Percentiles rank a stretch among this genome's conserved stretches.
These are phyloP conservation scores for Eucalyptus erythrocorys DNA, from an alignment of 345 rosid species.

Conservation along the genomic window DNA sequence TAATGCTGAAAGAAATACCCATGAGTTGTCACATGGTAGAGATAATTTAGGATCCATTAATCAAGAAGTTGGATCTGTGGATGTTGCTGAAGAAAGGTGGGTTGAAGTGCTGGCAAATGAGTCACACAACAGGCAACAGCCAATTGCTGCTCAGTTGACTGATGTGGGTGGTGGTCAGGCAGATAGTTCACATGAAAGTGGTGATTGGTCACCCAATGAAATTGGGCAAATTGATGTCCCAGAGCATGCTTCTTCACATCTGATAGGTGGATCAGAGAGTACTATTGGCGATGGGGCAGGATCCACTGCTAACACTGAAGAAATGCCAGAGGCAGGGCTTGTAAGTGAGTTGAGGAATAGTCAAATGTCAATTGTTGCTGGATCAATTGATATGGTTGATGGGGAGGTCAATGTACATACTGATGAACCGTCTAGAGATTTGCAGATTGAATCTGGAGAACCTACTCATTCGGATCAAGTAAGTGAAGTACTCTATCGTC, in stretches of 20 bases:
- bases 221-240: not conserved
- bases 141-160: not conserved
- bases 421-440: not conserved
- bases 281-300: not conserved
- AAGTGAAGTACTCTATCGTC: conserved; percentile 1
- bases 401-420: conserved; percentile 19
- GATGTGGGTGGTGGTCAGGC: not conserved
- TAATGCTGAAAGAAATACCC: conserved; percentile 15
- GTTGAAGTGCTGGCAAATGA: not conserved
- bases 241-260: not conserved
- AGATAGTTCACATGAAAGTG: not conserved
- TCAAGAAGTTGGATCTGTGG: not conserved
- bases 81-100: not conserved
- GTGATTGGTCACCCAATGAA: not conserved
- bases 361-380: conserved; percentile 7
- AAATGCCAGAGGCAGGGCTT: conserved; percentile 28
- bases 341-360: conserved; percentile 22
- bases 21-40: conserved; percentile 15
- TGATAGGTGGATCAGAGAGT: not conserved
- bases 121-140: not conserved
- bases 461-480: not conserved
- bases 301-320: conserved; percentile 16
- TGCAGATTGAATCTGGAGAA: not conserved
- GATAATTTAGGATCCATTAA: conserved; percentile 15
- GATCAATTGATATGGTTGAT: conserved; percentile 6